Percentiles rank a stretch among this genome's conserved stretches.
phyloP scores from a whole-genome alignment of 805 yeast genomes.

The Candida stauntonica region DNA sequence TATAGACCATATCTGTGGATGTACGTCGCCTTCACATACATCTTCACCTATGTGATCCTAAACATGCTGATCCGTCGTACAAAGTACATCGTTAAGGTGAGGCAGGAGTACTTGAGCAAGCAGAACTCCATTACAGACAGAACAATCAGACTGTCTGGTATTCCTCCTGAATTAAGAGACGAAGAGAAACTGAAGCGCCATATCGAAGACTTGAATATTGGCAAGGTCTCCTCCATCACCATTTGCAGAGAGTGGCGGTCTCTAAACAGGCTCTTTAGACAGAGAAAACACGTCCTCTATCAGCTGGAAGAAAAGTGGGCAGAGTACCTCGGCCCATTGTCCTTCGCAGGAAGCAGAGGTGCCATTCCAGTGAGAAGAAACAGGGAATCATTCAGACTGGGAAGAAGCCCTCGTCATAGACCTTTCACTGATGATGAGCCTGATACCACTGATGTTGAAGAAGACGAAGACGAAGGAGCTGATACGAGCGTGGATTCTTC shows the following conservation, averaged over 20 bases:
- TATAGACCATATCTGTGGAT: conserved; percentile 70
- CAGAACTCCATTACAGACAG: conserved; percentile 90
- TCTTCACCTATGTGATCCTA: conserved; percentile 69
- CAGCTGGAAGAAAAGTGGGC: conserved; percentile 72
- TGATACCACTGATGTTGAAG: conserved; percentile 12
- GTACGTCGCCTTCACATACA: conserved; percentile 81
- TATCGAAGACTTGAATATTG: conserved; percentile 74
- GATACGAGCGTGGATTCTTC: conserved; percentile 6
- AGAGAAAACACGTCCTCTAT: conserved; percentile 49
- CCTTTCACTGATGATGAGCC: conserved; percentile 10
- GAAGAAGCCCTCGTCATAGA: conserved; percentile 16
- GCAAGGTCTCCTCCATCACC: conserved; percentile 70
- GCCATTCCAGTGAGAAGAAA: conserved; percentile 23
- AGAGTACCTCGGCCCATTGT: conserved; percentile 47
- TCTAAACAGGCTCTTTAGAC: conserved; percentile 59
- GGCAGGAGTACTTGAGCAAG: conserved; percentile 78
- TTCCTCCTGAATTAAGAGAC: conserved; percentile 75
- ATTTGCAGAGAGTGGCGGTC: conserved; percentile 86
- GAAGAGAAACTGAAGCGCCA: conserved; percentile 67
- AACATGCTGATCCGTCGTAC: conserved; percentile 66
- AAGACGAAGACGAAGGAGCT: conserved; percentile 6
- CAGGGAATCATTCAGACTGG: conserved; percentile 23
- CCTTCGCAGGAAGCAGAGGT: conserved; percentile 17
- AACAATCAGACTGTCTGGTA: conserved; percentile 83
- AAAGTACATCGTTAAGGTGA: conserved; percentile 61